These are phyloP conservation scores for Penicillium tannophilum DNA, from an alignment of 495 filamentous ascomycete genomes.

Conservation along the genomic window DNA sequence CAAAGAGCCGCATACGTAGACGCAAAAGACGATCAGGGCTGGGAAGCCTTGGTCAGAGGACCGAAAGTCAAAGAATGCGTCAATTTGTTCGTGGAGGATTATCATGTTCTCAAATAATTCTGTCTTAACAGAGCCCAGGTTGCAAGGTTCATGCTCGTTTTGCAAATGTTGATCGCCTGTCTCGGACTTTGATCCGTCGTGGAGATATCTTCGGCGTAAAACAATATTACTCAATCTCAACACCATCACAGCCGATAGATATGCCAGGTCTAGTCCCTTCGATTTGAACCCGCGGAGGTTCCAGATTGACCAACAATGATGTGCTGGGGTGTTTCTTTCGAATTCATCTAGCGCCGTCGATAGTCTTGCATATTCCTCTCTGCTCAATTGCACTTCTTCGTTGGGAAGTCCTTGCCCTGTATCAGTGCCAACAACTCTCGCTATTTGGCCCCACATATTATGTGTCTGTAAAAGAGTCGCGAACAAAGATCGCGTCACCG, in stretches of 20 bases:
- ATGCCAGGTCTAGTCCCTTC: conserved; percentile 1
- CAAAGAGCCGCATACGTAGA: conserved; percentile 1
- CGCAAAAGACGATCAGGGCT: conserved; percentile 1
- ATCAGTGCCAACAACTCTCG: background rate
- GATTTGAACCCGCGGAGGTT: background rate
- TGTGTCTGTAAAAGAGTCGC: conserved; percentile 1
- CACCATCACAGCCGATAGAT: conserved; percentile 2
- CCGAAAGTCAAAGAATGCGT: conserved; percentile 3
- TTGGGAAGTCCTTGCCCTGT: background rate
- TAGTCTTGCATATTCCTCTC: conserved; percentile 1
- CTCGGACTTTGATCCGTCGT: conserved; percentile 1
- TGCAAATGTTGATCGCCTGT: background rate
- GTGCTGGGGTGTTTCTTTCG: background rate
- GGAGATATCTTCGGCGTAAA: conserved; percentile 2
- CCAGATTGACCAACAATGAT: background rate
- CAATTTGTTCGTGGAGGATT: conserved; percentile 1
- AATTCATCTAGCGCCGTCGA: background rate
- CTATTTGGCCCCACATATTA: background rate
- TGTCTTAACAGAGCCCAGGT: background rate
- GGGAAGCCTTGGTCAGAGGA: conserved; percentile 1
- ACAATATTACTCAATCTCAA: conserved; percentile 3
- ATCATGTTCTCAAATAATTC: conserved; percentile 2
- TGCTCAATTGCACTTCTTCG: background rate
- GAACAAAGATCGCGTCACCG: background rate
- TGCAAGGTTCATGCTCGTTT: background rate